Conservation (phyloP, 1,284 basidiomycete genomes). For the Lentinus polychrous region DNA sequence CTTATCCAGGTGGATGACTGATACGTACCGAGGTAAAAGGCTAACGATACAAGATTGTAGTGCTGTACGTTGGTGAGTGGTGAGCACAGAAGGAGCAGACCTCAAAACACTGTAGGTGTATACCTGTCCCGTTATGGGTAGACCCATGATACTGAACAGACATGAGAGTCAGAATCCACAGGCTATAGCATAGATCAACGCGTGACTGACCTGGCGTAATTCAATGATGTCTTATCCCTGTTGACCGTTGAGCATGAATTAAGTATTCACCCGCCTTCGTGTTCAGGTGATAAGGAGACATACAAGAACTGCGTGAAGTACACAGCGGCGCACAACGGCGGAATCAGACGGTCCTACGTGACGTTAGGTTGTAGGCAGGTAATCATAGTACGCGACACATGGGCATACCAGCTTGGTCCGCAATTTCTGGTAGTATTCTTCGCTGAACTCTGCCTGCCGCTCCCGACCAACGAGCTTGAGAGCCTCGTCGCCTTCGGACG, state of each 20-base stretch:
- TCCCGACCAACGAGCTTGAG: constrained; percentile 50
- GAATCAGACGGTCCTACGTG: constrained; percentile 47
- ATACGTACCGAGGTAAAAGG: constrained; percentile 50
- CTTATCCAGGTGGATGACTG: constrained; percentile 2
- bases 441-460: constrained; percentile 45
- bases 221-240: constrained; percentile 63
- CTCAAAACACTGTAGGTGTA: constrained; percentile 2
- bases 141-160: constrained; percentile 55
- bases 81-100: background rate
- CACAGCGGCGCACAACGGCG: constrained; percentile 56
- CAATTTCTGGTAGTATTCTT: constrained; percentile 52
- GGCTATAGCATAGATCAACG: background rate
- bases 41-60: constrained; percentile 61
- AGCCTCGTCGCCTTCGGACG: constrained; percentile 47
- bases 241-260: background rate
- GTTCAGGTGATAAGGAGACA: constrained; percentile 10
- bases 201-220: constrained; percentile 51
- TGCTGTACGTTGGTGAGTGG: constrained; percentile 24
- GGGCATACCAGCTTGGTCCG: constrained; percentile 49
- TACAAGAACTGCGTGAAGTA: constrained; percentile 65
- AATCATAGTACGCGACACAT: background rate
- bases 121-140: constrained; percentile 57
- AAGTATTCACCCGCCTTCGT: constrained; percentile 1
- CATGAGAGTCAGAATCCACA: constrained; percentile 1
- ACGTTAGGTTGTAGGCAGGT: background rate